Evolutionary conservation across 192 early-diverging fungal species (phyloP).

Genomic region (Coemansia sp.): DNA sequence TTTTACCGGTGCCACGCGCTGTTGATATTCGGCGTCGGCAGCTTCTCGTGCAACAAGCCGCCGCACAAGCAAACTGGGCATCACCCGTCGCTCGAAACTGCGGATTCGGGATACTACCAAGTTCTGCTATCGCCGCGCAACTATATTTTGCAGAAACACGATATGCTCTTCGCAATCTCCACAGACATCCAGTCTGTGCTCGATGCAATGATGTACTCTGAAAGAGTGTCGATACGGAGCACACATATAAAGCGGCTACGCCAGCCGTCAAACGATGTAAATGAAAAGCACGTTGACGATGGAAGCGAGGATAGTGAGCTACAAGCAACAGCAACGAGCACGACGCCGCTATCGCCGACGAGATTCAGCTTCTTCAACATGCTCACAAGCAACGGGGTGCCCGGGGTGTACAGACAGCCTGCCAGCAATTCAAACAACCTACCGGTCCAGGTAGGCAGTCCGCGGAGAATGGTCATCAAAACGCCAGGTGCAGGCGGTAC

Average conservation of each 20-base stretch:
- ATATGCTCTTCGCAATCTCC: conserved; percentile 52
- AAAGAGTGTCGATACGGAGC: conserved; percentile 42
- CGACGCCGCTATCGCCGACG: neutral
- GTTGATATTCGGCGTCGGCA: conserved; percentile 51
- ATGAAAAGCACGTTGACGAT: neutral
- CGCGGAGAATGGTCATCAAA: conserved; percentile 20
- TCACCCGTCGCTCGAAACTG: conserved; percentile 17
- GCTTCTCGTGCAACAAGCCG: conserved; percentile 12
- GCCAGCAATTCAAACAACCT: neutral
- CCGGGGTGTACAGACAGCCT: neutral
- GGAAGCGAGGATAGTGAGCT: neutral
- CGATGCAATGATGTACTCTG: conserved; percentile 33
- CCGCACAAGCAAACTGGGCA: conserved; percentile 22
- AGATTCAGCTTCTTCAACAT: conserved; percentile 7
- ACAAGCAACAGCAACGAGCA: neutral
- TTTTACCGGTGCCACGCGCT: conserved; percentile 52
- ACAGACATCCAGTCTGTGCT: conserved; percentile 46
- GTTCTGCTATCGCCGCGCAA: conserved; percentile 38
- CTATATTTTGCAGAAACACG: conserved; percentile 40
- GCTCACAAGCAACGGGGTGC: neutral
- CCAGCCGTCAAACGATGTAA: neutral
- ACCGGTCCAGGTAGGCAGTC: conserved; percentile 20
- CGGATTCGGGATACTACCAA: conserved; percentile 29
- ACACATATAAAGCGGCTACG: neutral
- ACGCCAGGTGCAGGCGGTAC: neutral